Evolutionary conservation across 176 grass and related monocot genomes (phyloP).

Genomic region (Pharus latifolius): DNA sequence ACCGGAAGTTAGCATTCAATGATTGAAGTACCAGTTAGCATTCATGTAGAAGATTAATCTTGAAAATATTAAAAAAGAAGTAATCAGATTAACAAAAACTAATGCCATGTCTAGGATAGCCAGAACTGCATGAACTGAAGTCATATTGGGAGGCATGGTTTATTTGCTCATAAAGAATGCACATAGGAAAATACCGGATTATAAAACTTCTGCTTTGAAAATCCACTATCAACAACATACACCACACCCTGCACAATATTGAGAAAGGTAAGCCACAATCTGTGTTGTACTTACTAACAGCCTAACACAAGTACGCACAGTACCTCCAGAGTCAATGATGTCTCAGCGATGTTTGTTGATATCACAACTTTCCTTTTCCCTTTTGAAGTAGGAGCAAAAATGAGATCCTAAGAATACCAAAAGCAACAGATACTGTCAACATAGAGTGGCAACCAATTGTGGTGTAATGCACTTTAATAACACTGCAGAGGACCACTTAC

Average conservation of each 20-base stretch:
- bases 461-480: not conserved
- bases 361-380: constrained; percentile 96
- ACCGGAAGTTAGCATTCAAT: not conserved
- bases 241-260: constrained; percentile 56
- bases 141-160: not conserved
- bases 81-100: not conserved
- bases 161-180: not conserved
- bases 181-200: constrained; percentile 66
- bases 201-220: constrained; percentile 98
- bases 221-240: constrained; percentile 92
- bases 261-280: constrained; percentile 10
- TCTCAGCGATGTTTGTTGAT: constrained; percentile 99
- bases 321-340: constrained; percentile 92
- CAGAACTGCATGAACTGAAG: not conserved
- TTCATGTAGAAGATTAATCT: not conserved
- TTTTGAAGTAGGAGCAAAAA: constrained; percentile 74
- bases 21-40: not conserved
- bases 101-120: not conserved
- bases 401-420: constrained; percentile 64
- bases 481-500: constrained; percentile 25
- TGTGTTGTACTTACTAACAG: not conserved
- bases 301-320: not conserved
- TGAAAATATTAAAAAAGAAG: not conserved
- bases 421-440: constrained; percentile 10
- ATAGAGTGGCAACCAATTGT: not conserved